These are phyloP conservation scores for Shiraia bambusicola DNA, from an alignment of 2,329 filamentous ascomycete species.

Conservation along the genomic window DNA sequence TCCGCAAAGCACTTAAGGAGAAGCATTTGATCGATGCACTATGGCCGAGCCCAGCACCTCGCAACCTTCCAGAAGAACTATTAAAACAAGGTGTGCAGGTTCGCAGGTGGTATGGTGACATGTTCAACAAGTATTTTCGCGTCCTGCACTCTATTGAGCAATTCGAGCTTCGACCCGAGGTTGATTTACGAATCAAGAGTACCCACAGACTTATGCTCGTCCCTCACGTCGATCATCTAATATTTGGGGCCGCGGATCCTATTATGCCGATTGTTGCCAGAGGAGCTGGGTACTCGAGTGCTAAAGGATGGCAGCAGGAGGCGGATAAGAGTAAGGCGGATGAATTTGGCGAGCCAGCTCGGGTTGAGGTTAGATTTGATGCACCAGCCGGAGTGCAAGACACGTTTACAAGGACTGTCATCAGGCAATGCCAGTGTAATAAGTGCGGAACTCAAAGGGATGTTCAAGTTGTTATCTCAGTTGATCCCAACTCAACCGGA, in stretches of 20 bases:
- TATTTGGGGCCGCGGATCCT: slow-evolving; percentile 36
- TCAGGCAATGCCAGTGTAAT: slow-evolving; percentile 37
- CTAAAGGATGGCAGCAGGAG: slow-evolving; percentile 18
- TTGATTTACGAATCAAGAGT: slow-evolving; percentile 33
- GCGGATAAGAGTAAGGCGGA: slow-evolving; percentile 10
- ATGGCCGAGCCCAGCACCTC: slow-evolving; percentile 38
- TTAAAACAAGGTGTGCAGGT: slow-evolving; percentile 38
- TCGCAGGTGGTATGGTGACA: slow-evolving; percentile 41
- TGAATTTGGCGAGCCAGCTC: slow-evolving; percentile 31
- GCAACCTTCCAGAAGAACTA: slow-evolving; percentile 28
- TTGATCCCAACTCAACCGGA: slow-evolving; percentile 31
- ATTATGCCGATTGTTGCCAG: slow-evolving; percentile 38
- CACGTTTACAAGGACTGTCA: slow-evolving; percentile 35
- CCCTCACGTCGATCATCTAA: slow-evolving; percentile 38
- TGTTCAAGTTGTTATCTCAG: slow-evolving; percentile 36
- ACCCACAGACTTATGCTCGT: slow-evolving; percentile 39
- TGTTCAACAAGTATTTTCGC: slow-evolving; percentile 42
- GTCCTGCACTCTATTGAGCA: slow-evolving; percentile 34
- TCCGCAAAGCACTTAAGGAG: slow-evolving; percentile 42
- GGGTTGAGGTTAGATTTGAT: slow-evolving; percentile 40
- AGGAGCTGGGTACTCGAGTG: slow-evolving; percentile 34
- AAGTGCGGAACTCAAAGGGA: slow-evolving; percentile 41
- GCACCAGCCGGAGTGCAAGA: slow-evolving; percentile 30
- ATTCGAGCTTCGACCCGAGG: slow-evolving; percentile 33
- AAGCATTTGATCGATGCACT: slow-evolving; percentile 41